Evolutionary conservation across 352 stramenopile species (phyloP), one percentile per base, ranked within the genome.

Genomic region (Phytopythium oedochilum): DNA sequence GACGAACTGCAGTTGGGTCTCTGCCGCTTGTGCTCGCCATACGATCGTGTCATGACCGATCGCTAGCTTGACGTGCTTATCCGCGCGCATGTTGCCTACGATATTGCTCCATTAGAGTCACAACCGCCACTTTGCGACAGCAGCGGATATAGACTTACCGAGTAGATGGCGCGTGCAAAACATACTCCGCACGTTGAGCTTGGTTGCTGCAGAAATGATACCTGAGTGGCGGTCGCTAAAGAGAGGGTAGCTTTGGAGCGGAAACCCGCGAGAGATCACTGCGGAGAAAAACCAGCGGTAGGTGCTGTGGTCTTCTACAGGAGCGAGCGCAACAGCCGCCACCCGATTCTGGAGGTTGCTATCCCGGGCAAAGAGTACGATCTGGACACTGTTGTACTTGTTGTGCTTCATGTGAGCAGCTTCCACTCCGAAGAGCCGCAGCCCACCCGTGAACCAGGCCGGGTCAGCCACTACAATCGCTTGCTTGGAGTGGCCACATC

Each of bases 221-320:
- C 23, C 40, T 11, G 44, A 34, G 42, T 67, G 53, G 2, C 59
- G 54, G 57, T 71, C 59, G 40, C 39, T 59, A 46, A 67, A 64
- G 9, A 60, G 42, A 14, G 52, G 63, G 46, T 34, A n/a, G 0
- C 7, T 26, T 20, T 11, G 32, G 1, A 67, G 39, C 26, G 59
- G 51, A 22, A 61, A 67, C 1, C 59, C 63, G 11, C 62, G 55
- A 1, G 34, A 18, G 5, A 62, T 5, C 12, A 55, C 15, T 31
- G 23, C n/a, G n/a, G n/a, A n/a, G 25, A 71, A 71, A 17, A 66
- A 66, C 29, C 55, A 71, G 2, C n/a, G 40, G 45, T 71, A 71
- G 52, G 60, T 61, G 22, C 55, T 43, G 9, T 55, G 34, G 26
- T 57, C 36, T 36, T 57, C 50, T 18, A 48, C 12, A 28, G 34